Conservation (phyloP, 2,329 filamentous ascomycete species). For the Pseudogymnoascus sp. region DNA sequence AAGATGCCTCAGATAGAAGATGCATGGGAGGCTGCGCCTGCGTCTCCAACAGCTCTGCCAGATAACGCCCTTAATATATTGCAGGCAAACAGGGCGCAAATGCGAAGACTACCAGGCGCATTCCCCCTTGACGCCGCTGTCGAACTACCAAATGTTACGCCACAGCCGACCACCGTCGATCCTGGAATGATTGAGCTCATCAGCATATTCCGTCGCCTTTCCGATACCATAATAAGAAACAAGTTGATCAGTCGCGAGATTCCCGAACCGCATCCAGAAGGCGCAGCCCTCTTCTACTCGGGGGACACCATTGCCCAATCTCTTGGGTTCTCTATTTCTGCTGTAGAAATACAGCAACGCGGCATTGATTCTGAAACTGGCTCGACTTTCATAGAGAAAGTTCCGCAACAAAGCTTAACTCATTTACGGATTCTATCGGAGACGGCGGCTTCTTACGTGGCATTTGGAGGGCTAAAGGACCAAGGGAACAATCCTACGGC, state of each 20-base stretch:
- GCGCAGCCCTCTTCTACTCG: conserved; percentile 40
- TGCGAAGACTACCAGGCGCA: not conserved
- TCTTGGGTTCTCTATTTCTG: conserved; percentile 78
- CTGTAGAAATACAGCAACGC: conserved; percentile 85
- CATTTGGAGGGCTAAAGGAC: conserved; percentile 62
- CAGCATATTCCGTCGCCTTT: conserved; percentile 52
- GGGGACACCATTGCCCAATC: conserved; percentile 56
- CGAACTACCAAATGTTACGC: conserved; percentile 22
- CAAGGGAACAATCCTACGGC: conserved; percentile 54
- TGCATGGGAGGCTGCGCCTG: conserved; percentile 4
- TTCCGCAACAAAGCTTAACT: conserved; percentile 75
- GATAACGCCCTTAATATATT: not conserved
- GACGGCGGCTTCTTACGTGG: conserved; percentile 77
- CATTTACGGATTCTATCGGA: conserved; percentile 84
- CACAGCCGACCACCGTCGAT: conserved; percentile 32
- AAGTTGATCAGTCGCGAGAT: conserved; percentile 38
- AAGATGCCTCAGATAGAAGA: conserved; percentile 12
- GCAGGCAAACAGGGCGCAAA: not conserved
- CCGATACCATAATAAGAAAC: conserved; percentile 52
- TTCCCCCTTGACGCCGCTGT: conserved; percentile 24
- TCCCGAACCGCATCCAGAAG: conserved; percentile 27
- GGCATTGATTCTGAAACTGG: conserved; percentile 69
- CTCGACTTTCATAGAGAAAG: conserved; percentile 70
- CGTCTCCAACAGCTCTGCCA: conserved; percentile 5
- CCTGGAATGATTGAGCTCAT: conserved; percentile 47